Evolutionary conservation across 306 rosid species (phyloP).

Genomic region (Cucumis melo): DNA sequence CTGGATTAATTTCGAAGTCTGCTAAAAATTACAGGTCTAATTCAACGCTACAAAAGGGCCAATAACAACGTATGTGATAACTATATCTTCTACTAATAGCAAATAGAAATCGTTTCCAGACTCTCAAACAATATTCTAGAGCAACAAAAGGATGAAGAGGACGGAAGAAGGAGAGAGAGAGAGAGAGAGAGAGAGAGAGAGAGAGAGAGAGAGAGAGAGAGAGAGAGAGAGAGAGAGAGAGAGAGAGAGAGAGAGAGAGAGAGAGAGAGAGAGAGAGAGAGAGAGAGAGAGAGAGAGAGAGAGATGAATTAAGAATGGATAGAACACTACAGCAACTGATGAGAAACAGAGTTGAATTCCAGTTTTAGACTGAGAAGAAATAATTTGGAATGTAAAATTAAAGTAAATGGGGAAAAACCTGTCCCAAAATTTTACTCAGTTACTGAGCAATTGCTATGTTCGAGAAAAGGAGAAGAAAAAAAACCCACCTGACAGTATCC

Average conservation of each 20-base stretch:
- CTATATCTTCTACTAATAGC: neutral
- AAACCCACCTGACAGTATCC: slow-evolving; percentile 88
- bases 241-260: too few relatives aligned
- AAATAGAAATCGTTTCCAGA: neutral
- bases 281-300: neutral
- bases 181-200: too few relatives aligned
- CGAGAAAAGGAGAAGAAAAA: neutral
- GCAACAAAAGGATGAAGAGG: neutral
- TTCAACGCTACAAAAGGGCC: slow-evolving; percentile 3
- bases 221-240: too few relatives aligned
- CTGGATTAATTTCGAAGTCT: neutral
- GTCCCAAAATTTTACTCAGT: neutral
- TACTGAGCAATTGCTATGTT: neutral
- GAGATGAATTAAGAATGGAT: neutral
- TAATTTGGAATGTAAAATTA: neutral
- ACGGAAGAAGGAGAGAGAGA: too few relatives aligned
- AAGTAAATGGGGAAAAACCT: neutral
- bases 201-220: too few relatives aligned
- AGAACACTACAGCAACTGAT: neutral
- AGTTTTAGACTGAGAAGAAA: neutral
- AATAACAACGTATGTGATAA: neutral
- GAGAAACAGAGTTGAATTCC: neutral
- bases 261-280: neutral
- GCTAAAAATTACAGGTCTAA: neutral
- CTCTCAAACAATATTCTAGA: neutral